Conservation (phyloP, 495 filamentous ascomycete genomes). For the Aspergillus saccharolyticus region DNA sequence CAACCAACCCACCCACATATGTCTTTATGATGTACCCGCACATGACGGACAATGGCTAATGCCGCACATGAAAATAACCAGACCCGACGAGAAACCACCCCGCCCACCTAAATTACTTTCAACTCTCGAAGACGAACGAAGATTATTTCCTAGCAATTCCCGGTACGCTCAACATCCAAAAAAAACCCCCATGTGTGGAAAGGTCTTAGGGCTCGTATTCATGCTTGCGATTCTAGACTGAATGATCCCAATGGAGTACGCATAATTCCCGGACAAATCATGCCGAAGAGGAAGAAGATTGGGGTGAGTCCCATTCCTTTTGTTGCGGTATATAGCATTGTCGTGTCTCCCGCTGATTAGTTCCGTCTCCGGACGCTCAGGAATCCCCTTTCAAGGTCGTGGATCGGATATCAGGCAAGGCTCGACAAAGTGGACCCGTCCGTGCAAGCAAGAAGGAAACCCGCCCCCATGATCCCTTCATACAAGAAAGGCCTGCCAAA, state of each 20-base stretch:
- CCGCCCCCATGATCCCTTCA: neutral
- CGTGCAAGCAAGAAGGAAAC: constrained; percentile 25
- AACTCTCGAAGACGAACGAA: neutral
- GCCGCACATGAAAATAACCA: neutral
- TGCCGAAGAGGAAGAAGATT: constrained; percentile 7
- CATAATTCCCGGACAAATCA: constrained; percentile 21
- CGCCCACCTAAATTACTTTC: neutral
- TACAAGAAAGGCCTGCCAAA: constrained; percentile 27
- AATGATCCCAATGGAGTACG: constrained; percentile 10
- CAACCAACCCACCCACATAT: neutral
- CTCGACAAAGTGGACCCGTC: constrained; percentile 37
- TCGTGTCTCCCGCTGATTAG: neutral
- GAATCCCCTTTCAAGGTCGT: constrained; percentile 21
- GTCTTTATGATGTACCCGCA: neutral
- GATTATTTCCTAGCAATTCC: neutral
- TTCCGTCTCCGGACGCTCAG: neutral
- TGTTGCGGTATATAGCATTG: neutral
- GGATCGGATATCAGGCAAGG: constrained; percentile 27
- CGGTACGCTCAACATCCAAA: neutral
- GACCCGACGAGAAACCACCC: neutral
- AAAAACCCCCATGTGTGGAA: neutral
- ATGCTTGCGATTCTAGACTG: neutral
- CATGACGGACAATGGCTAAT: neutral
- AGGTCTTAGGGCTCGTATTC: neutral
- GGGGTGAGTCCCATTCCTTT: constrained; percentile 3